These are phyloP conservation scores for Microdochium nivale DNA, from an alignment of 2,329 filamentous ascomycete species.

Conservation along the genomic window DNA sequence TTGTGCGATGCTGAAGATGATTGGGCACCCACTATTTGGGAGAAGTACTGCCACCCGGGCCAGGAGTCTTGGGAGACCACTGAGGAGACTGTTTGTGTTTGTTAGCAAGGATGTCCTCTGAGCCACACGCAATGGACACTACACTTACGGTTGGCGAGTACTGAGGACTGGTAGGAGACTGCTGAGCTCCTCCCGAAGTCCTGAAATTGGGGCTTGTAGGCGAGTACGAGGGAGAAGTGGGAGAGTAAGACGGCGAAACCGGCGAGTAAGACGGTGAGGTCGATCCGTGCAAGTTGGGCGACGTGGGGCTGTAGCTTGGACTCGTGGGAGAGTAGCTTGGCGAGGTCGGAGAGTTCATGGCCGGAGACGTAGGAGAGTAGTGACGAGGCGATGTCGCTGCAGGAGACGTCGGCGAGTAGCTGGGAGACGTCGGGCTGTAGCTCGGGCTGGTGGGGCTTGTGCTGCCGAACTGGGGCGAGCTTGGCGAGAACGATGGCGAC, in stretches of 20 bases:
- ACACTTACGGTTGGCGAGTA: conserved; percentile 56
- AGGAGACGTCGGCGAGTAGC: conserved; percentile 19
- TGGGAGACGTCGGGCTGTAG: conserved; percentile 59
- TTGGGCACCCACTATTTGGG: conserved; percentile 29
- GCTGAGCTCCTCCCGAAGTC: conserved; percentile 38
- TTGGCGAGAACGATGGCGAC: conserved; percentile 53
- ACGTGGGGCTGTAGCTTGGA: conserved; percentile 57
- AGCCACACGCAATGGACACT: not conserved
- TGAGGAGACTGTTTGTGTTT: conserved; percentile 28
- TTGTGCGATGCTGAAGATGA: not conserved
- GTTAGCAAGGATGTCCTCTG: conserved; percentile 14
- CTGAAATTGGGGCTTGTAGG: conserved; percentile 57
- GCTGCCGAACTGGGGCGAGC: conserved; percentile 28
- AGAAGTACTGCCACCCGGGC: conserved; percentile 27
- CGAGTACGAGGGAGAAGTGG: conserved; percentile 72
- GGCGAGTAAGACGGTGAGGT: conserved; percentile 48
- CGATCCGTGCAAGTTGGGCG: conserved; percentile 52
- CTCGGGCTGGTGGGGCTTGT: conserved; percentile 41
- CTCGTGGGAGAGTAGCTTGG: conserved; percentile 41
- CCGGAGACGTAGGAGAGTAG: conserved; percentile 38
- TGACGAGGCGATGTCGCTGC: conserved; percentile 3
- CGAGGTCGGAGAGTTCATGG: conserved; percentile 59
- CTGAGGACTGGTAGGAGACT: conserved; percentile 59
- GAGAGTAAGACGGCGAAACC: conserved; percentile 50
- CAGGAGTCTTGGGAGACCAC: conserved; percentile 35